Evolutionary conservation across 2,329 filamentous ascomycete species (phyloP).

Genomic region (Arachnopeziza araneosa): DNA sequence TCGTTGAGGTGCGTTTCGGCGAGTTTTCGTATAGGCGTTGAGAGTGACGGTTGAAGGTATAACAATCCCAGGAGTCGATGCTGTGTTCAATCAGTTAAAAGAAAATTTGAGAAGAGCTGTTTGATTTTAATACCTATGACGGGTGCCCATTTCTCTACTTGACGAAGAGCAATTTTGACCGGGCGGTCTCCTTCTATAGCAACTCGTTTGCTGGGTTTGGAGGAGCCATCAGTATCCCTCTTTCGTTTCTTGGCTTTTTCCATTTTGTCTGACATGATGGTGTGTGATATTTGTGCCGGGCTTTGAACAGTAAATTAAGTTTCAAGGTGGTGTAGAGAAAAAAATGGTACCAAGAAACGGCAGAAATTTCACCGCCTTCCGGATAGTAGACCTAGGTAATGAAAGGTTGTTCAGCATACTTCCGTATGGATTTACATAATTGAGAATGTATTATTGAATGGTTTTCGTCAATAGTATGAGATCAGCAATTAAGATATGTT

Average conservation of each 20-base stretch:
- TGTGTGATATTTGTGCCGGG: neutral
- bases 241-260: slow-evolving; percentile 44
- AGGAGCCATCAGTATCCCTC: slow-evolving; percentile 37
- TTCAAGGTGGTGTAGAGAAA: neutral
- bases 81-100: slow-evolving; percentile 17
- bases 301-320: neutral
- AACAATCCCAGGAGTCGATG: slow-evolving; percentile 30
- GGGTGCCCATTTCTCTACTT: slow-evolving; percentile 44
- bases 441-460: no score
- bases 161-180: slow-evolving; percentile 42
- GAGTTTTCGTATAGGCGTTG: slow-evolving; percentile 28
- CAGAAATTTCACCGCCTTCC: neutral
- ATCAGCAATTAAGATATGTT: no score
- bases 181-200: slow-evolving; percentile 35
- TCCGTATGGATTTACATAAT: no score
- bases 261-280: slow-evolving; percentile 23
- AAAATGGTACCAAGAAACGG: neutral
- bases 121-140: slow-evolving; percentile 42
- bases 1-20: slow-evolving; percentile 20
- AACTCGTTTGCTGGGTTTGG: slow-evolving; percentile 47
- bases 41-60: slow-evolving; percentile 29
- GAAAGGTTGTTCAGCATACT: no score
- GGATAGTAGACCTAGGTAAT: no score
- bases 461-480: no score
- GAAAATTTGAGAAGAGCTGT: neutral